A percentile compares a stretch with the other conserved stretches of the same genome.
These are phyloP conservation scores for Clavispora santaluciae DNA, from an alignment of 805 yeast species.

Conservation along the genomic window DNA sequence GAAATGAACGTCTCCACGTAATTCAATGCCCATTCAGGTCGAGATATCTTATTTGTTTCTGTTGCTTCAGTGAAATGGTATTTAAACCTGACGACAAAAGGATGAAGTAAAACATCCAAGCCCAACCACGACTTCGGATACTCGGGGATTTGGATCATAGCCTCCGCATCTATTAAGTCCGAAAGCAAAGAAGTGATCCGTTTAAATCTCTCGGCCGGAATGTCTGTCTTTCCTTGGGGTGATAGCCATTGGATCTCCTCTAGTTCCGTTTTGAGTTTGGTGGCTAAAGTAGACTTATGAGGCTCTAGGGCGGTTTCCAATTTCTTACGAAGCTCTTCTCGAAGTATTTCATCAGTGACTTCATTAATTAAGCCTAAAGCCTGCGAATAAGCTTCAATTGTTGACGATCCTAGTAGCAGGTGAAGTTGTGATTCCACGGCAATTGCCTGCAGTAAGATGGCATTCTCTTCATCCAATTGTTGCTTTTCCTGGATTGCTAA, in stretches of 20 bases:
- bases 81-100: constrained; percentile 46
- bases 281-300: constrained; percentile 7
- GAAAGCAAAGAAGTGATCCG: constrained; percentile 4
- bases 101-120: constrained; percentile 41
- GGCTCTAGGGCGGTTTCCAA: constrained; percentile 5
- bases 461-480: constrained; percentile 5
- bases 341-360: neutral
- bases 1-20: constrained; percentile 43
- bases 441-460: constrained; percentile 1
- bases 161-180: constrained; percentile 29
- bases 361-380: constrained; percentile 5
- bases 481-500: constrained; percentile 3
- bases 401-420: constrained; percentile 2
- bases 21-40: constrained; percentile 67
- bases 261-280: constrained; percentile 10
- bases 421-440: neutral
- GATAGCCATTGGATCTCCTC: constrained; percentile 23
- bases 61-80: constrained; percentile 52
- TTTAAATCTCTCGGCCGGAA: constrained; percentile 10
- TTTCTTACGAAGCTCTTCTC: neutral
- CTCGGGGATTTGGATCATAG: constrained; percentile 19
- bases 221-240: constrained; percentile 9
- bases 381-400: constrained; percentile 11
- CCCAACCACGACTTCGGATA: constrained; percentile 47
- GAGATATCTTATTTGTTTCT: constrained; percentile 60